Percentiles rank a stretch among this genome's conserved stretches.
These are phyloP conservation scores for Apiotrichum montevideense DNA, from an alignment of 1,284 basidiomycete species.

Conservation along the genomic window DNA sequence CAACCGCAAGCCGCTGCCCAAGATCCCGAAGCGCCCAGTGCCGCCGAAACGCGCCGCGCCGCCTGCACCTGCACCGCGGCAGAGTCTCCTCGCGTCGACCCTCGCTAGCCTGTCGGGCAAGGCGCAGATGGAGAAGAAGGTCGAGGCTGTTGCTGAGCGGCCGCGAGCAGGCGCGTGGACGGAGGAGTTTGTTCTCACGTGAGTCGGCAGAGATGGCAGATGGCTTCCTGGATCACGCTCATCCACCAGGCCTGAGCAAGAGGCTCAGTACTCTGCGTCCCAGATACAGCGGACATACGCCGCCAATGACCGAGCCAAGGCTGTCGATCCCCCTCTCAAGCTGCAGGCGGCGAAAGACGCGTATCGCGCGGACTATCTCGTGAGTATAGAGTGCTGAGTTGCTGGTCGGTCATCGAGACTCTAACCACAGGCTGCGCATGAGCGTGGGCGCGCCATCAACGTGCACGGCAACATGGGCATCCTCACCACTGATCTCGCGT, in stretches of 20 bases:
- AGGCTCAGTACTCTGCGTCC: constrained; percentile 8
- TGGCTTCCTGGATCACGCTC: too few species aligned
- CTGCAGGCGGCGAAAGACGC: constrained; percentile 29
- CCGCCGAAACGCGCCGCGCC: neutral
- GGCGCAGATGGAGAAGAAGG: neutral
- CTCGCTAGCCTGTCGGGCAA: constrained; percentile 8
- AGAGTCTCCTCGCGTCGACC: constrained; percentile 10
- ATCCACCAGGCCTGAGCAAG: constrained; percentile 11
- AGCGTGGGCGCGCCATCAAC: constrained; percentile 3
- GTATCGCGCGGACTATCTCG: constrained; percentile 21
- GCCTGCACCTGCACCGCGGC: constrained; percentile 2
- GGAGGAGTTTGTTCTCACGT: constrained; percentile 18
- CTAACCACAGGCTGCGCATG: neutral
- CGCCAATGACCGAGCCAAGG: constrained; percentile 4
- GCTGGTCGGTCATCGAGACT: too few species aligned
- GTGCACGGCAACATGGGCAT: constrained; percentile 13
- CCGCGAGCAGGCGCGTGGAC: constrained; percentile 14
- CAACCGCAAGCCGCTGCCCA: neutral
- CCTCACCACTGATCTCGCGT: constrained; percentile 12
- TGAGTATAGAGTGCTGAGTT: constrained; percentile 10
- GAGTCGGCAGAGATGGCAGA: neutral
- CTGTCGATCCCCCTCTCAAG: constrained; percentile 15
- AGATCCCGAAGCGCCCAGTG: neutral
- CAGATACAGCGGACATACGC: constrained; percentile 1
- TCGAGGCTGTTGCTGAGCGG: constrained; percentile 8